Conservation (phyloP, 2,329 filamentous ascomycete species). For the Ceratocystis destructans region DNA sequence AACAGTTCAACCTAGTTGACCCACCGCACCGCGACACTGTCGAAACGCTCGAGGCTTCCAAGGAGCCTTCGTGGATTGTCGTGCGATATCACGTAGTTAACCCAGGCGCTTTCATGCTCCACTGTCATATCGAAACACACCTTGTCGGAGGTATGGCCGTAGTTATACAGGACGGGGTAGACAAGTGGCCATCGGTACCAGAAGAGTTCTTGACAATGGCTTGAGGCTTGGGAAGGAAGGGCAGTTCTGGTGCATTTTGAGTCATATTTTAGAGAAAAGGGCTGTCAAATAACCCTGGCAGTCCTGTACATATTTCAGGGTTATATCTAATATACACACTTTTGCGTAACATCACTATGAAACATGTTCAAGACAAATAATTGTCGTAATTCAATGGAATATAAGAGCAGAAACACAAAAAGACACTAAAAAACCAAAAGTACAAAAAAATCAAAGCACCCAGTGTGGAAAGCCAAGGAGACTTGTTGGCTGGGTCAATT, state of each 20-base stretch:
- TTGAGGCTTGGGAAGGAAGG: not conserved
- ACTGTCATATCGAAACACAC: constrained; percentile 44
- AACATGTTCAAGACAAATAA: not conserved
- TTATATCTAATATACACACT: not conserved
- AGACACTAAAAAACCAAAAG: constrained; percentile 8
- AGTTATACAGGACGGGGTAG: constrained; percentile 36
- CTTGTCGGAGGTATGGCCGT: constrained; percentile 42
- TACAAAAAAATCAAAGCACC: constrained; percentile 17
- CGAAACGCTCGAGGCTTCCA: constrained; percentile 11
- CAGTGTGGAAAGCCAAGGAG: not conserved
- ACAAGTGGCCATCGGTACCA: constrained; percentile 32
- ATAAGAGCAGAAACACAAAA: not conserved
- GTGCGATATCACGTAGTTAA: constrained; percentile 40
- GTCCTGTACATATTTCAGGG: not conserved
- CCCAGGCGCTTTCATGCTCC: constrained; percentile 41
- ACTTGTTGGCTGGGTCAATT: not conserved
- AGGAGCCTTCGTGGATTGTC: constrained; percentile 31
- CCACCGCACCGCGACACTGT: constrained; percentile 40
- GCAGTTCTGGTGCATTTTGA: too few relatives aligned
- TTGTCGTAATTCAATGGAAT: constrained; percentile 6
- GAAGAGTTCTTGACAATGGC: constrained; percentile 25
- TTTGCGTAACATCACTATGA: not conserved
- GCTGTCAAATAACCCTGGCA: too few relatives aligned
- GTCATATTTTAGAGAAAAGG: too few relatives aligned
- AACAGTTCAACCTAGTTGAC: constrained; percentile 42